phyloP scores from a whole-genome alignment of 2,329 filamentous ascomycete species.

The Penicillium sclerotigenum region DNA sequence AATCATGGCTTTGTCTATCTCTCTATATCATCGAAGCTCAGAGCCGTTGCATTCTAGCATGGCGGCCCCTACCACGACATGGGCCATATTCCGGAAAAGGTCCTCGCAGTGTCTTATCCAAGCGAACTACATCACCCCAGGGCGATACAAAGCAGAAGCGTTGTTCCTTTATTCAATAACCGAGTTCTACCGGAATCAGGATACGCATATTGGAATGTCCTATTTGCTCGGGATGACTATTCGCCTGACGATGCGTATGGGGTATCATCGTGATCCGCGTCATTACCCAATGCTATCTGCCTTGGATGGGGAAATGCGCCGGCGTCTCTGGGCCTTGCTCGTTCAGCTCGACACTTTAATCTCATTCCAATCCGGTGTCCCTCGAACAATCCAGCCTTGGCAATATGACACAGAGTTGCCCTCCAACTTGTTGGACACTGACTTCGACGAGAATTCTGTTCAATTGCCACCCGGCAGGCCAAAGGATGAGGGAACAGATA shows the following conservation, averaged over 20 bases:
- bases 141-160: slow-evolving; percentile 33
- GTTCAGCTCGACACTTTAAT: slow-evolving; percentile 59
- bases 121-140: slow-evolving; percentile 34
- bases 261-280: slow-evolving; percentile 57
- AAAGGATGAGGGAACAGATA: slow-evolving; percentile 51
- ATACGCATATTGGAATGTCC: slow-evolving; percentile 52
- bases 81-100: slow-evolving; percentile 50
- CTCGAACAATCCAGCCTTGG: slow-evolving; percentile 58
- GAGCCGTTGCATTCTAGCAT: slow-evolving; percentile 24
- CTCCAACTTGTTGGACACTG: slow-evolving; percentile 59
- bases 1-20: slow-evolving; percentile 28
- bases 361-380: slow-evolving; percentile 63
- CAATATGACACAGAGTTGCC: slow-evolving; percentile 60
- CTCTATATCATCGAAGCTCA: slow-evolving; percentile 24
- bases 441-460: slow-evolving; percentile 53
- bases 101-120: slow-evolving; percentile 34
- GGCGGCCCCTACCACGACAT: slow-evolving; percentile 19
- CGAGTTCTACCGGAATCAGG: slow-evolving; percentile 32
- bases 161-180: slow-evolving; percentile 30
- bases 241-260: slow-evolving; percentile 60
- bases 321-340: slow-evolving; percentile 42
- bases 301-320: slow-evolving; percentile 56
- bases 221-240: slow-evolving; percentile 55
- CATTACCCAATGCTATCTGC: slow-evolving; percentile 54
- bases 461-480: slow-evolving; percentile 55